These are phyloP conservation scores for Cercophora newfieldiana DNA, from an alignment of 495 filamentous ascomycete genomes.

Conservation along the genomic window DNA sequence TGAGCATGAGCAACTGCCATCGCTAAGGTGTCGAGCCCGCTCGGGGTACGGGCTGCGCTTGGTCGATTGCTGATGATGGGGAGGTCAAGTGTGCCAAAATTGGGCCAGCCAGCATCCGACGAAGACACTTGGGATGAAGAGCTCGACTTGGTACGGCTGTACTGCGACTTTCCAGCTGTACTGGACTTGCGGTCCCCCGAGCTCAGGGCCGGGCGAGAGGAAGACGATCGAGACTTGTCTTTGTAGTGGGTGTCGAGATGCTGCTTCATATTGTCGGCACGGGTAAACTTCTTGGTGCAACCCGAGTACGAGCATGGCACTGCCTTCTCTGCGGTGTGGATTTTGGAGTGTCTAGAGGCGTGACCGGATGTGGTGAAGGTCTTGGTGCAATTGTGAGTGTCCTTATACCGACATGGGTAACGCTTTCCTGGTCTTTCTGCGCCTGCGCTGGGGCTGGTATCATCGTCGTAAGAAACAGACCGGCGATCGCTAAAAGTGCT, in stretches of 20 bases:
- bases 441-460: slow-evolving; percentile 39
- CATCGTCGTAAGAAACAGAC: slow-evolving; percentile 38
- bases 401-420: slow-evolving; percentile 64
- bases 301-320: slow-evolving; percentile 74
- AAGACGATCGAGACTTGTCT: slow-evolving; percentile 45
- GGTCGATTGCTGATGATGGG: slow-evolving; percentile 40
- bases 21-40: slow-evolving; percentile 45
- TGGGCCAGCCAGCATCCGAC: slow-evolving; percentile 36
- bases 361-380: slow-evolving; percentile 96
- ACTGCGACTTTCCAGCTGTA: slow-evolving; percentile 34
- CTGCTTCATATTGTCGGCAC: slow-evolving; percentile 99
- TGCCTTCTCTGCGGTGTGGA: slow-evolving; percentile 94
- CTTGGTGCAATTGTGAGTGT: slow-evolving; percentile 68
- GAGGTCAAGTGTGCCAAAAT: slow-evolving; percentile 42
- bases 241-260: slow-evolving; percentile 86
- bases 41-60: slow-evolving; percentile 29
- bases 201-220: slow-evolving; percentile 25
- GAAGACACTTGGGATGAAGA: slow-evolving; percentile 21
- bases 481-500: slow-evolving; percentile 31
- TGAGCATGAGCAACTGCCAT: slow-evolving; percentile 35
- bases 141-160: slow-evolving; percentile 25
- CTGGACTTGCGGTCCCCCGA: slow-evolving; percentile 34
- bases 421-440: slow-evolving; percentile 54
- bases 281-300: slow-evolving; percentile 91
- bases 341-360: slow-evolving; percentile 93